phyloP scores from a whole-genome alignment of 192 early-diverging fungal species.

The Coemansia furcata region DNA sequence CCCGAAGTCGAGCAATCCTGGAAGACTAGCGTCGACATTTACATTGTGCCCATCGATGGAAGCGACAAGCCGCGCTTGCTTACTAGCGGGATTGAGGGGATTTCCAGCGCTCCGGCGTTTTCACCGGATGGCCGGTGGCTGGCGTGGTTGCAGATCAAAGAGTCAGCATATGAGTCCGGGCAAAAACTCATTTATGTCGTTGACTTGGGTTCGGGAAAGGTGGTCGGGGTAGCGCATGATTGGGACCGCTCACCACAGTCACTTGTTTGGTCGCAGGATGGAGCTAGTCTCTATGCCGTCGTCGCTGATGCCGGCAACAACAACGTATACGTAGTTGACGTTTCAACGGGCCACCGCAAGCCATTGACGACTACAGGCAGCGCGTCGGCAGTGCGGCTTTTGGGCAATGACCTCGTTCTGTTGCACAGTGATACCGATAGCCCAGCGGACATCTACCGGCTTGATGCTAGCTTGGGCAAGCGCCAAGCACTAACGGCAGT shows the following conservation, averaged over 20 bases:
- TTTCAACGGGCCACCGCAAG: slow-evolving; percentile 18
- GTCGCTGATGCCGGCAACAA: slow-evolving; percentile 63
- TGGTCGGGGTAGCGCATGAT: slow-evolving; percentile 27
- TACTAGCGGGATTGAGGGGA: slow-evolving; percentile 55
- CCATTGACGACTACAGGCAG: slow-evolving; percentile 28
- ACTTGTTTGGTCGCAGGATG: slow-evolving; percentile 62
- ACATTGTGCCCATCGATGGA: slow-evolving; percentile 22
- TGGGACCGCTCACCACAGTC: slow-evolving; percentile 59
- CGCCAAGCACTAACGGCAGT: slow-evolving; percentile 48
- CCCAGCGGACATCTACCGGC: slow-evolving; percentile 25
- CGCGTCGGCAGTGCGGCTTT: neutral
- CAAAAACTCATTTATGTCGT: slow-evolving; percentile 64
- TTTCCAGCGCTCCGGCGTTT: slow-evolving; percentile 61
- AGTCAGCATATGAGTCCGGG: slow-evolving; percentile 74
- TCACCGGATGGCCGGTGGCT: slow-evolving; percentile 62
- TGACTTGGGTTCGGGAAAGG: slow-evolving; percentile 6
- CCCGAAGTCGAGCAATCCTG: slow-evolving; percentile 57
- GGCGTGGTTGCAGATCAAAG: slow-evolving; percentile 77
- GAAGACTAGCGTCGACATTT: slow-evolving; percentile 66
- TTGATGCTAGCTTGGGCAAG: slow-evolving; percentile 29
- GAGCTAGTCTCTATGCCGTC: slow-evolving; percentile 55
- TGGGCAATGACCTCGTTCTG: slow-evolving; percentile 31
- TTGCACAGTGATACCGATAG: slow-evolving; percentile 49
- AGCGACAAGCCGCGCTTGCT: slow-evolving; percentile 23
- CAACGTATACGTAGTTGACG: slow-evolving; percentile 47